Evolutionary conservation across 2,329 filamentous ascomycete genomes (phyloP), one percentile per base, ranked within the genome.

Genomic region (Fusarium sacchari): DNA sequence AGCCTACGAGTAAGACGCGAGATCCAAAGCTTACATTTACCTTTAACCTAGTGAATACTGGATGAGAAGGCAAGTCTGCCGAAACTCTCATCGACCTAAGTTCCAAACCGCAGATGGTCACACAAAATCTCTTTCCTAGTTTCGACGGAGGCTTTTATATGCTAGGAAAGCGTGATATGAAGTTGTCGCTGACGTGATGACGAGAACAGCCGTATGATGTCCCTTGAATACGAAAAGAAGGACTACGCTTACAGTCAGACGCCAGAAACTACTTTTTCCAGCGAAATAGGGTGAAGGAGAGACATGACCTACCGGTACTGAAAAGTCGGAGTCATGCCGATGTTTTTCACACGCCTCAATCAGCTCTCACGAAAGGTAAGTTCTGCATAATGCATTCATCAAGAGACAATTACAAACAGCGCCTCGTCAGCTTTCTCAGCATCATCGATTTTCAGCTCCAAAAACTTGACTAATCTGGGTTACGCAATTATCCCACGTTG

Each of bases 21-120:
- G 32, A 32, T 32, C 14, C 32, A 12, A 1, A 32, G 32, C 49
- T 36, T 36, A 1, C 2, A 15, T 0, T 26, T 26, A 36, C 4
- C 5, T 52, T 24, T 1, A 6, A 26, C 15, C 8, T 5, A 22
- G 32, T 5, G 18, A 52, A 52, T 26, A 7, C 13, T 36, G 36
- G 32, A 26, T 22, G 0, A 3, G 32, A 22, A 26, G 7, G 17
- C 0, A 2, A 17, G 6, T 5, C 3, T 5, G 6, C 26, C 18
- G 13, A 36, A 2, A 4, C 3, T 17, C 2, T 36, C 1, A 2
- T 6, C 0, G 9, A 26, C 49, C 9, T 6, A 52, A 52, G n/a
- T 52, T 2, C n/a, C 18, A 15, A 52, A 36, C 0, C 0, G 11
- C 26, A 26, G 5, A 52, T 26, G 5, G 18, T 5, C 4, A 7